phyloP scores from a whole-genome alignment of 345 rosid genomes.

The Pelargonium nanum region DNA sequence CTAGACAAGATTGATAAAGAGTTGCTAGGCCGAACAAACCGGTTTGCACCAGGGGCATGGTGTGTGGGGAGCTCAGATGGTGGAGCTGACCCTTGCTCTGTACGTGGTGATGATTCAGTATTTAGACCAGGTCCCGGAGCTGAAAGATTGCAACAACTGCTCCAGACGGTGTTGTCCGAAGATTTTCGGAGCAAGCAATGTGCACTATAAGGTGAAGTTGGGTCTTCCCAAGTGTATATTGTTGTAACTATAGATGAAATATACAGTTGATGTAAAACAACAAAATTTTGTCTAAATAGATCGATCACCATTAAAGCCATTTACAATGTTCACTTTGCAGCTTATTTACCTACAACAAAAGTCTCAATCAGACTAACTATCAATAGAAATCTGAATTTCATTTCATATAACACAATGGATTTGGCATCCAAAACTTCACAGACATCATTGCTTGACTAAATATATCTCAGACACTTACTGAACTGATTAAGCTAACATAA shows the following conservation, averaged over 20 bases:
- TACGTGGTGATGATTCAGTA: constrained; percentile 46
- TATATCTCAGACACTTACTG: too few species aligned
- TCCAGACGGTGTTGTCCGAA: constrained; percentile 43
- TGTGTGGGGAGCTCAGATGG: constrained; percentile 49
- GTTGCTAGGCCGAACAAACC: constrained; percentile 44
- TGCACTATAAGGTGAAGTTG: constrained; percentile 17
- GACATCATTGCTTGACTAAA: too few species aligned
- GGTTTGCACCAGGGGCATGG: constrained; percentile 80
- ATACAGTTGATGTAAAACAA: constrained; percentile 15
- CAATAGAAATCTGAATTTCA: too few species aligned
- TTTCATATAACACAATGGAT: too few species aligned
- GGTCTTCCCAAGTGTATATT: constrained; percentile 25
- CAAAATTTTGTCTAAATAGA: constrained; percentile 4
- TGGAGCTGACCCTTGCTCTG: constrained; percentile 54
- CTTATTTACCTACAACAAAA: too few species aligned
- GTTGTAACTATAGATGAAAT: constrained; percentile 20
- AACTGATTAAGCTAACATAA: too few species aligned
- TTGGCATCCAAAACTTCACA: too few species aligned
- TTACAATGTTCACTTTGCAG: too few species aligned
- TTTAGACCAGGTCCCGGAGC: constrained; percentile 79
- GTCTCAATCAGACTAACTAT: too few species aligned
- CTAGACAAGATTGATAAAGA: constrained; percentile 77
- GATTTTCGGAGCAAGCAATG: constrained; percentile 51
- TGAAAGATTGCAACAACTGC: constrained; percentile 44
- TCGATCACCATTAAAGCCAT: neutral